phyloP scores from a whole-genome alignment of 169 alveolate species.

The Haemoproteus tartakovskyi region DNA sequence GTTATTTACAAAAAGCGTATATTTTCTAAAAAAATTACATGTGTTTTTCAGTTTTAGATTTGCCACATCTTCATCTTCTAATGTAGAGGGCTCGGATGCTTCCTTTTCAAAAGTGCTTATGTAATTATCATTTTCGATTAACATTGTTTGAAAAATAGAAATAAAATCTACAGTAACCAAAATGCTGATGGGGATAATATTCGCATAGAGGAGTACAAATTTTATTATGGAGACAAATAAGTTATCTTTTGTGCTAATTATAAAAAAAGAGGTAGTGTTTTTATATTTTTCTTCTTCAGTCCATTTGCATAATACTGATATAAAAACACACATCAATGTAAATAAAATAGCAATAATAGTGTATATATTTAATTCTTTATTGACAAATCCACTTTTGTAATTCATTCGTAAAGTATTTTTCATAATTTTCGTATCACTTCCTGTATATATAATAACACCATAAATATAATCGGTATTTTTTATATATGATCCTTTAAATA shows the following conservation, averaged over 20 bases:
- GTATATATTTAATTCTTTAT: slow-evolving; percentile 67
- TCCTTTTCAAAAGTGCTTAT: slow-evolving; percentile 61
- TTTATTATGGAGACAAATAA: slow-evolving; percentile 49
- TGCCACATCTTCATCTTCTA: slow-evolving; percentile 8
- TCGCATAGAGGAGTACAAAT: slow-evolving; percentile 30
- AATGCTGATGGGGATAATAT: slow-evolving; percentile 53
- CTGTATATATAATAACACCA: slow-evolving; percentile 78
- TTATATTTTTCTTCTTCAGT: slow-evolving; percentile 61
- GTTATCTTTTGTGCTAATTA: slow-evolving; percentile 36
- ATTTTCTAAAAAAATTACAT: slow-evolving; percentile 42
- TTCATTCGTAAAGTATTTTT: slow-evolving; percentile 68
- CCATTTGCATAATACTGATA: slow-evolving; percentile 61
- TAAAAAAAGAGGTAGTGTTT: slow-evolving; percentile 20
- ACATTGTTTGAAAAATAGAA: slow-evolving; percentile 37
- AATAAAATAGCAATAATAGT: slow-evolving; percentile 56
- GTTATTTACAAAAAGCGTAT: slow-evolving; percentile 25
- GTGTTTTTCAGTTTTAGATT: slow-evolving; percentile 31
- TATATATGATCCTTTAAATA: slow-evolving; percentile 75
- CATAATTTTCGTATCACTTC: slow-evolving; percentile 77
- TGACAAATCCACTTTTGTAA: slow-evolving; percentile 70
- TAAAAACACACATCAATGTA: slow-evolving; percentile 39
- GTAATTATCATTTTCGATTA: slow-evolving; percentile 54
- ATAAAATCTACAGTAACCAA: slow-evolving; percentile 41
- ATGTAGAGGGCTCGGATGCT: slow-evolving; percentile 24
- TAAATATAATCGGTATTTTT: slow-evolving; percentile 75